phyloP scores from a whole-genome alignment of 768 basidiomycete species.

The Mycena epipterygia region DNA sequence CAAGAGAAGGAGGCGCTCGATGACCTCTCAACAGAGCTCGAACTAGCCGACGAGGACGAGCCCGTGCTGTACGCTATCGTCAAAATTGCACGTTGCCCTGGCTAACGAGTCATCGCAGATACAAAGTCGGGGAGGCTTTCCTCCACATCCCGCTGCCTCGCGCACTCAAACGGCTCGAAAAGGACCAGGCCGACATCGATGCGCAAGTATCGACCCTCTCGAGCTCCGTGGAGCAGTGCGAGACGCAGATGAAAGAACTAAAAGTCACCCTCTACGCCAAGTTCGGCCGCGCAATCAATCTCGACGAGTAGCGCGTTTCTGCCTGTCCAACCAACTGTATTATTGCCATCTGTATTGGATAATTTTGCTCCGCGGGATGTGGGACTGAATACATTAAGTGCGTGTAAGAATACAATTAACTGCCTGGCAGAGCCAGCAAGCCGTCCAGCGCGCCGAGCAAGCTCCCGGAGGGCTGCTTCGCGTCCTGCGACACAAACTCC shows the following conservation, averaged over 20 bases:
- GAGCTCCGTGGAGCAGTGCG: slow-evolving; percentile 71
- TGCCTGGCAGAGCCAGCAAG: slow-evolving; percentile 35
- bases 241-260: slow-evolving; percentile 82
- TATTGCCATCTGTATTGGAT: slow-evolving; percentile 1
- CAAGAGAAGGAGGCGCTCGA: slow-evolving; percentile 96
- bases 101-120: slow-evolving; percentile 61
- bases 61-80: slow-evolving; percentile 72
- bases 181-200: slow-evolving; percentile 73
- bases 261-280: slow-evolving; percentile 89
- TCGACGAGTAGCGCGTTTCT: slow-evolving; percentile 74
- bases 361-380: neutral
- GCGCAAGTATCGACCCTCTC: slow-evolving; percentile 66
- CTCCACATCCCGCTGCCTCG: slow-evolving; percentile 79
- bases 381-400: neutral
- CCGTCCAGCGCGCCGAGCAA: slow-evolving; percentile 74
- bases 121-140: slow-evolving; percentile 92
- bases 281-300: slow-evolving; percentile 93
- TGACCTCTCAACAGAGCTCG: slow-evolving; percentile 89
- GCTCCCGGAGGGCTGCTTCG: slow-evolving; percentile 76
- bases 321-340: neutral
- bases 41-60: slow-evolving; percentile 89
- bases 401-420: slow-evolving; percentile 33
- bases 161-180: slow-evolving; percentile 80
- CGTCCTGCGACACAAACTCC: slow-evolving; percentile 70
- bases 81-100: neutral